Evolutionary conservation across 495 filamentous ascomycete species (phyloP).

Genomic region (Podospora appendiculata): DNA sequence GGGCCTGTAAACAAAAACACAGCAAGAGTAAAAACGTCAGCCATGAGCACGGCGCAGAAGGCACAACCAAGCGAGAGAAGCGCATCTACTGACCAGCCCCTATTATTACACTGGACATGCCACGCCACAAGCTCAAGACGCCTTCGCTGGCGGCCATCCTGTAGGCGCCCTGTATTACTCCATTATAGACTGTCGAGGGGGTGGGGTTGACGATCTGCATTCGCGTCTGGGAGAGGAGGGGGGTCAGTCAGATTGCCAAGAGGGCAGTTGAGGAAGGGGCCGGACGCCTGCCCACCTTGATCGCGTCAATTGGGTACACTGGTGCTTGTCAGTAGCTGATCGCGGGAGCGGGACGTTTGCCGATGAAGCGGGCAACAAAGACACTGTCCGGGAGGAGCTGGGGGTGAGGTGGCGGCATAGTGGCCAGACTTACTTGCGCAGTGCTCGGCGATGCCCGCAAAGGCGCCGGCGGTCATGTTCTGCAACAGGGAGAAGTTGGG

Average conservation of each 20-base stretch:
- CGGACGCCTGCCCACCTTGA: slow-evolving; percentile 65
- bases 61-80: slow-evolving; percentile 1
- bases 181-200: slow-evolving; percentile 77
- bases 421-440: slow-evolving; percentile 46
- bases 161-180: slow-evolving; percentile 84
- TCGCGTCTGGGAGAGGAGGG: slow-evolving; percentile 58
- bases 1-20: slow-evolving; percentile 54
- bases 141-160: slow-evolving; percentile 88
- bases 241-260: slow-evolving; percentile 9
- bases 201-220: slow-evolving; percentile 94
- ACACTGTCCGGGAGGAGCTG: not conserved
- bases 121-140: slow-evolving; percentile 86
- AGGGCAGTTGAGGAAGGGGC: not conserved
- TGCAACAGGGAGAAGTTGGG: slow-evolving; percentile 52
- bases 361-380: not conserved
- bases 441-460: slow-evolving; percentile 77
- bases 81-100: slow-evolving; percentile 67
- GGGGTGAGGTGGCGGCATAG: too few species aligned
- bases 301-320: slow-evolving; percentile 98
- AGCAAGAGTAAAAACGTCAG: slow-evolving; percentile 4
- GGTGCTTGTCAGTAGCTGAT: too few species aligned
- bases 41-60: slow-evolving; percentile 1
- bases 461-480: slow-evolving; percentile 92
- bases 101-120: slow-evolving; percentile 90
- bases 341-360: too few species aligned